Evolutionary conservation across 106 monocot species (phyloP).

Genomic region (Acorus calamus): DNA sequence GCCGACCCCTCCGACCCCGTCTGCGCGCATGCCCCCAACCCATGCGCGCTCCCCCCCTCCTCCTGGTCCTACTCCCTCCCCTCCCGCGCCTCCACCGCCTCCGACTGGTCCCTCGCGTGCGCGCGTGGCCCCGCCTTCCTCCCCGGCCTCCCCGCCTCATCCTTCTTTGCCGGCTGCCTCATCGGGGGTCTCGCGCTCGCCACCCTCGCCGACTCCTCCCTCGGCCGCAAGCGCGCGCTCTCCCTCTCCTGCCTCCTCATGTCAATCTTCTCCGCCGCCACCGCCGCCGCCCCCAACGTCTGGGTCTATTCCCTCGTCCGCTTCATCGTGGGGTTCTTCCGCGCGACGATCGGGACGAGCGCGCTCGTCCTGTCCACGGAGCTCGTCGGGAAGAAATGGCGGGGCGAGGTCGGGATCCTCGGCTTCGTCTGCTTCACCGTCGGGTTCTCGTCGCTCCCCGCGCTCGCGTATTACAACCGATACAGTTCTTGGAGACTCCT

Average conservation of each 20-base stretch:
- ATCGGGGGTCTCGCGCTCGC: constrained; percentile 19
- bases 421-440: constrained; percentile 21
- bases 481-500: constrained; percentile 23
- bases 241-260: constrained; percentile 23
- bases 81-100: constrained; percentile 9
- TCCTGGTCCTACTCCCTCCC: constrained; percentile 17
- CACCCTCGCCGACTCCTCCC: constrained; percentile 15
- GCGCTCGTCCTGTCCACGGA: constrained; percentile 28
- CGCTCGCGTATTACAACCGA: constrained; percentile 18
- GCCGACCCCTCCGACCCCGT: background rate
- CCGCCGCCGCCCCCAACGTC: constrained; percentile 8
- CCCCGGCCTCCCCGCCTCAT: constrained; percentile 14
- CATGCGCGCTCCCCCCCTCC: background rate
- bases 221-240: constrained; percentile 31
- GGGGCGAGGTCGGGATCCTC: constrained; percentile 9
- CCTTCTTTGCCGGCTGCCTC: constrained; percentile 30
- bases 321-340: constrained; percentile 18
- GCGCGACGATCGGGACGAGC: constrained; percentile 14
- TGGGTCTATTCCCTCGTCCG: constrained; percentile 15
- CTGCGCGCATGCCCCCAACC: background rate
- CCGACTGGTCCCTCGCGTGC: constrained; percentile 19
- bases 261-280: constrained; percentile 10
- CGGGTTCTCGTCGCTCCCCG: constrained; percentile 22
- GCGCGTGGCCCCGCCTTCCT: background rate
- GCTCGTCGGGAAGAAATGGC: constrained; percentile 9